A percentile compares a stretch with the other conserved stretches of the same genome.
These are phyloP conservation scores for Saturnispora silvae DNA, from an alignment of 805 yeast species.

Conservation along the genomic window DNA sequence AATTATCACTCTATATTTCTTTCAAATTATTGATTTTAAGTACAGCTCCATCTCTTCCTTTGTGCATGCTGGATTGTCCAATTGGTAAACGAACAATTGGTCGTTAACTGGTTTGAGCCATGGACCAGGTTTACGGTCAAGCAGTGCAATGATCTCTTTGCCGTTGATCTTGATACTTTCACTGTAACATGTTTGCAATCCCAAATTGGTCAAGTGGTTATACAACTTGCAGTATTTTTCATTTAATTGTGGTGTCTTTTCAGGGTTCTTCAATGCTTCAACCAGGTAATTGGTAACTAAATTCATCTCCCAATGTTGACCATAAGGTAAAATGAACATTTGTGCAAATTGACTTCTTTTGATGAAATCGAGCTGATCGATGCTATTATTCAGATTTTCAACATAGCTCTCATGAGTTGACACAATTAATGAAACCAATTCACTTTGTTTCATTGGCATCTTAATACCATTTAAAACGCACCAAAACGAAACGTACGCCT, in stretches of 20 bases:
- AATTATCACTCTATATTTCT: not conserved
- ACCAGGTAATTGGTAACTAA: slow-evolving; percentile 15
- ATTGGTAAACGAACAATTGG: slow-evolving; percentile 59
- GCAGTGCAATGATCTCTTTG: slow-evolving; percentile 42
- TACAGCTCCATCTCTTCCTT: slow-evolving; percentile 46
- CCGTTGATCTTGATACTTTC: slow-evolving; percentile 70
- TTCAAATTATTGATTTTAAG: slow-evolving; percentile 1
- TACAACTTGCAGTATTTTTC: slow-evolving; percentile 27
- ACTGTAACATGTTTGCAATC: slow-evolving; percentile 33
- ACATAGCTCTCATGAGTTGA: slow-evolving; percentile 22
- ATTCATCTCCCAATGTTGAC: slow-evolving; percentile 39
- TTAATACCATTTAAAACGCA: slow-evolving; percentile 64
- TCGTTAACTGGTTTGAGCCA: slow-evolving; percentile 62
- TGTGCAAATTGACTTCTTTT: slow-evolving; percentile 52
- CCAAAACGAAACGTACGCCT: slow-evolving; percentile 33
- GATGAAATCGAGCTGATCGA: slow-evolving; percentile 22
- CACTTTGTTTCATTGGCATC: slow-evolving; percentile 47
- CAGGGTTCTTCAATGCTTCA: slow-evolving; percentile 11
- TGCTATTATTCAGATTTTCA: slow-evolving; percentile 9
- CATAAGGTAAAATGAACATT: slow-evolving; percentile 40
- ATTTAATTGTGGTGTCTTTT: slow-evolving; percentile 10
- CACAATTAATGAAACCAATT: slow-evolving; percentile 36
- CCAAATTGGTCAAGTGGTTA: slow-evolving; percentile 22
- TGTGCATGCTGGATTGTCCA: slow-evolving; percentile 53
- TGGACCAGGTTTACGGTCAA: slow-evolving; percentile 68